Evolutionary conservation across 805 yeast genomes (phyloP).

Genomic region (Candida easanensis): DNA sequence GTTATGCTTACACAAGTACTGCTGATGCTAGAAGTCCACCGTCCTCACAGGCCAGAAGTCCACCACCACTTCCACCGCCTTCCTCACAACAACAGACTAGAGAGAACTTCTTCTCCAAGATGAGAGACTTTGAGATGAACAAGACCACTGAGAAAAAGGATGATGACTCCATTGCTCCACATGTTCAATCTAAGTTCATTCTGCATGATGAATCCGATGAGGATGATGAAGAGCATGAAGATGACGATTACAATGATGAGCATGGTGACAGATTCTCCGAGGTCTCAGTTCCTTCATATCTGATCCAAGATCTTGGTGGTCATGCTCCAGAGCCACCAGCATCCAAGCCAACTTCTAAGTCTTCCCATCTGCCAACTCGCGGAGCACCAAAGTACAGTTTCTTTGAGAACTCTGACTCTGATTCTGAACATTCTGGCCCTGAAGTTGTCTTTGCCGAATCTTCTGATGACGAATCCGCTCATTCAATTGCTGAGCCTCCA

Average conservation of each 20-base stretch:
- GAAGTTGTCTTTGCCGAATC: constrained; percentile 19
- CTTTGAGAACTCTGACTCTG: constrained; percentile 21
- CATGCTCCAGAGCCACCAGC: constrained; percentile 1
- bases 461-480: constrained; percentile 5
- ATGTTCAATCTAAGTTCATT: constrained; percentile 15
- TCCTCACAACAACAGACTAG: background rate
- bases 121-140: constrained; percentile 22
- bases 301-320: constrained; percentile 13
- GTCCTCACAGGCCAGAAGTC: too few species aligned
- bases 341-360: background rate
- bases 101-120: constrained; percentile 12
- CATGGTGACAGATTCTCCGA: constrained; percentile 12
- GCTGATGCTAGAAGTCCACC: constrained; percentile 19
- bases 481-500: background rate
- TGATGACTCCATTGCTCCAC: constrained; percentile 23
- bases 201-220: constrained; percentile 6
- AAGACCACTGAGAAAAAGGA: constrained; percentile 7
- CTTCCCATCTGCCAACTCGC: constrained; percentile 18
- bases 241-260: constrained; percentile 8
- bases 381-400: constrained; percentile 26
- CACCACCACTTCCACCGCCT: too few species aligned
- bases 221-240: constrained; percentile 9
- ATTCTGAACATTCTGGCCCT: constrained; percentile 13
- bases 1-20: constrained; percentile 17
- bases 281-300: constrained; percentile 18